Evolutionary conservation across 2,329 filamentous ascomycete species (phyloP).

Genomic region (Chrysoporthe puriensis): DNA sequence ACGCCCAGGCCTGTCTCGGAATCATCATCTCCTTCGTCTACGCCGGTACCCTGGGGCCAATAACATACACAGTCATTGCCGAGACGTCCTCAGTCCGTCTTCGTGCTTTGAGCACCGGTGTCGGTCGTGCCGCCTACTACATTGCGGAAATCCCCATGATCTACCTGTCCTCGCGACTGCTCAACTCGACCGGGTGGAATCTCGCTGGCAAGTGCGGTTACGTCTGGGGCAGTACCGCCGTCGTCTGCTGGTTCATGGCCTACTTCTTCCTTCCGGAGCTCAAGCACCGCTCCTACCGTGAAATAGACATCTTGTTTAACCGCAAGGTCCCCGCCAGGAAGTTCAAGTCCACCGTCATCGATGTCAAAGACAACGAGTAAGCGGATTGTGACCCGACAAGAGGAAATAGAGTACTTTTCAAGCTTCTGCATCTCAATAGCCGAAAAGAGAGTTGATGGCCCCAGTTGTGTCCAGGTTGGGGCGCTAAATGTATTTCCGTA

Average conservation of each 20-base stretch:
- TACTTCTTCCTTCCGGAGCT: constrained; percentile 50
- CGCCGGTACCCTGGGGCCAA: constrained; percentile 63
- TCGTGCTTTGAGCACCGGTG: constrained; percentile 65
- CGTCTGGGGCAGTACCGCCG: constrained; percentile 49
- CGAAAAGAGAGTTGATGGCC: too few species aligned
- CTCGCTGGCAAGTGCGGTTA: constrained; percentile 51
- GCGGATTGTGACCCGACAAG: not conserved
- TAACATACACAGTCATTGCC: constrained; percentile 69
- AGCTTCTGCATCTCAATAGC: too few species aligned
- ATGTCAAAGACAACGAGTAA: constrained; percentile 47
- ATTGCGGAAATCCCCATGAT: constrained; percentile 68
- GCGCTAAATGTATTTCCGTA: too few species aligned
- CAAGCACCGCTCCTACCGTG: constrained; percentile 49
- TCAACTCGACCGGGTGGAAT: constrained; percentile 55
- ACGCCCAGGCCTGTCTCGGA: constrained; percentile 65
- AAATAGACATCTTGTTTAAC: constrained; percentile 49
- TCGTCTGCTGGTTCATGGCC: constrained; percentile 44
- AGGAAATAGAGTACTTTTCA: not conserved
- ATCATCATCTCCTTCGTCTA: constrained; percentile 69
- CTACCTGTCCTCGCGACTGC: constrained; percentile 63
- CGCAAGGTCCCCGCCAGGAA: constrained; percentile 46
- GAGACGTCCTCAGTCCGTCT: constrained; percentile 69
- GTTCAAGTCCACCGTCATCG: constrained; percentile 49
- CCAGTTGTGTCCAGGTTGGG: too few species aligned
- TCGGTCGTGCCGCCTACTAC: constrained; percentile 68